A percentile compares a stretch with the other conserved stretches of the same genome.
Evolutionary conservation across 306 rosid genomes (phyloP).

Genomic region (Purshia tridentata): DNA sequence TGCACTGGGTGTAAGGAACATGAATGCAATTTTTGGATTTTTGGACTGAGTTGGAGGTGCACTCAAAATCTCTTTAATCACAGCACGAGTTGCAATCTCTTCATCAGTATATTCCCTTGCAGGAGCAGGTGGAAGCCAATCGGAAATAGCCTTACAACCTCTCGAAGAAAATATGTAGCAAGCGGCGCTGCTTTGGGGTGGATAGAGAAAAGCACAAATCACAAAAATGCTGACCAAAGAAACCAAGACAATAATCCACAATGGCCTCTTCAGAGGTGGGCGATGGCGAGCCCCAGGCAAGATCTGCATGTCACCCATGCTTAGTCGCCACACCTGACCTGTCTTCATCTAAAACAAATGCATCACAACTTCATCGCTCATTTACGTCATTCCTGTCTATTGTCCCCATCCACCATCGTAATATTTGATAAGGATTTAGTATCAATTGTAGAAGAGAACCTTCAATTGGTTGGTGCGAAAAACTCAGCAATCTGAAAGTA

Average conservation of each 20-base stretch:
- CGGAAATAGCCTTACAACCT: conserved; percentile 62
- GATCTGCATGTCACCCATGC: conserved; percentile 76
- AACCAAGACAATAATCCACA: conserved; percentile 89
- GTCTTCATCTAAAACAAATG: conserved; percentile 68
- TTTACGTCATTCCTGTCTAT: conserved; percentile 20
- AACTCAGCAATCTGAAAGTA: conserved; percentile 35
- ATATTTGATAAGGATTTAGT: conserved; percentile 4
- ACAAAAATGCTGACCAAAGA: conserved; percentile 75
- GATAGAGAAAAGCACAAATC: conserved; percentile 81
- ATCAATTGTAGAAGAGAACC: conserved; percentile 17
- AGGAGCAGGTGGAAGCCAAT: conserved; percentile 91
- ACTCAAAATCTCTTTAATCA: conserved; percentile 70
- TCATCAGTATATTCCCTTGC: conserved; percentile 72
- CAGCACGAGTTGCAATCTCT: conserved; percentile 78
- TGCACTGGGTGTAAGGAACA: conserved; percentile 87
- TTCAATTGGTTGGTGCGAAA: conserved; percentile 16
- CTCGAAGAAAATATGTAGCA: conserved; percentile 84
- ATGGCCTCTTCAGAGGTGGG: conserved; percentile 69
- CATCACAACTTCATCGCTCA: conserved; percentile 43
- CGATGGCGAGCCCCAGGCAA: conserved; percentile 87
- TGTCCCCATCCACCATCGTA: conserved; percentile 20
- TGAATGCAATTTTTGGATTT: conserved; percentile 81
- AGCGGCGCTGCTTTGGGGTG: conserved; percentile 60
- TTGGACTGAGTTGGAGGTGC: conserved; percentile 40
- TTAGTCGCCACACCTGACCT: conserved; percentile 60